Evolutionary conservation across 176 grass and related monocot genomes (phyloP), one percentile per base, ranked within the genome.

Genomic region (Triticum monococcum): DNA sequence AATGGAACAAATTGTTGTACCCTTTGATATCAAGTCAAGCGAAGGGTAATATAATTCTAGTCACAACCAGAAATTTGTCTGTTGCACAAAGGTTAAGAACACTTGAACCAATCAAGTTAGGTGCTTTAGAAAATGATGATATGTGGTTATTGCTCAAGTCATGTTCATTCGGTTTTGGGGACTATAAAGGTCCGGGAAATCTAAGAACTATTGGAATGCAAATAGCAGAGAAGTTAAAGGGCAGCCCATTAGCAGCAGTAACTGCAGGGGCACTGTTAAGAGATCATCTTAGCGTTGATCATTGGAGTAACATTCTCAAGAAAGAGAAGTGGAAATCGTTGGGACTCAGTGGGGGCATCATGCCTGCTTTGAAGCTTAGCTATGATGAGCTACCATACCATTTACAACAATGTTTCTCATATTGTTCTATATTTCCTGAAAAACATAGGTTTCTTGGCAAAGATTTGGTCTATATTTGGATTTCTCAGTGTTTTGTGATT

Each of bases 321-420:
- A 78, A 22, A 1, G 84, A 86, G 60, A 18, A 83, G 1, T 90
- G 88, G 84, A 87, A 86, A 83, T 86, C 75, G 1, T 2, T 86
- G 12, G 2, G 69, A 1, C 64, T 75, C 1, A 46, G 2, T 20
- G 28, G 5, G 23, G 69, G 82, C 52, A 87, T 83, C 80, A 87
- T 90, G 70, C 1, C 32, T 32, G 2, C 57, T 85, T 62, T 90
- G 33, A 87, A 37, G 43, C 54, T 69, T 36, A 87, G 78, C 12
- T 90, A 83, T 25, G 72, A 90, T 48, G 5, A 30, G 5, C 20
- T 90, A 0, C 70, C 88, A 0, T 50, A 69, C 54, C 9, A 35
- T 71, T 9, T 16, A 46, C 20, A 30, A 30, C 28, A 30, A 30
- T 30, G 28, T 30, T 3, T 30, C 28, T 30, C 0, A 0, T 30